Percentiles rank a stretch among this genome's conserved stretches.
Evolutionary conservation across 2,329 filamentous ascomycete species (phyloP).

Genomic region (Scedosporium aurantiacum): DNA sequence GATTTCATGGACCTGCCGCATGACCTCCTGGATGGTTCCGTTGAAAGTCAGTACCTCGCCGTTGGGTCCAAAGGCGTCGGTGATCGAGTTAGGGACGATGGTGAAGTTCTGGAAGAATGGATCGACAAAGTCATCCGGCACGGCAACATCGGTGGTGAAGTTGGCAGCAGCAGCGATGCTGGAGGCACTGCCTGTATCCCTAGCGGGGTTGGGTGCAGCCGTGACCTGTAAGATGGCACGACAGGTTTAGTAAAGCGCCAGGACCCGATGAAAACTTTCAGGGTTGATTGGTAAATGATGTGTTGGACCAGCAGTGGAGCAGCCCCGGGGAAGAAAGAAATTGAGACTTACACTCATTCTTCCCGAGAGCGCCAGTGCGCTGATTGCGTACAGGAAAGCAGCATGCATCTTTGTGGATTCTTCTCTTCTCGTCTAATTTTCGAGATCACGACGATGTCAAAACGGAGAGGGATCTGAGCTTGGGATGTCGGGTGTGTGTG

Average conservation of each 20-base stretch:
- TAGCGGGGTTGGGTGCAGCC: not conserved
- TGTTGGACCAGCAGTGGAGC: too few species aligned
- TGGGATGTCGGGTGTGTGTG: too few species aligned
- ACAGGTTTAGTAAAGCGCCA: not conserved
- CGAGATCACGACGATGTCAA: not conserved
- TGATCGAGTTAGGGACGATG: not conserved
- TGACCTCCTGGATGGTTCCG: conserved; percentile 3
- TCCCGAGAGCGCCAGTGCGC: not conserved
- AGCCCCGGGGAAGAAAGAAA: too few species aligned
- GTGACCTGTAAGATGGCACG: not conserved
- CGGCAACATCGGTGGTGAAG: too few species aligned
- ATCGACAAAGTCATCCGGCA: too few species aligned
- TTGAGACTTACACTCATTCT: not conserved
- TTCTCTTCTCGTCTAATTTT: too few species aligned
- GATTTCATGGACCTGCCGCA: not conserved
- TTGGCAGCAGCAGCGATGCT: too few species aligned
- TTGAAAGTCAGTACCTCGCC: conserved; percentile 1
- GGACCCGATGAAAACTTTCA: too few species aligned
- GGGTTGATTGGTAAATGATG: too few species aligned
- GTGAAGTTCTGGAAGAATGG: not conserved
- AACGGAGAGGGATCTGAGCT: not conserved
- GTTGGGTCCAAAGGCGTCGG: not conserved
- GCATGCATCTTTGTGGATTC: not conserved
- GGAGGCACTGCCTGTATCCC: not conserved
- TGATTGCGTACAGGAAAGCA: not conserved